Conservation (phyloP, 768 basidiomycete genomes). For the Suillus variegatus region DNA sequence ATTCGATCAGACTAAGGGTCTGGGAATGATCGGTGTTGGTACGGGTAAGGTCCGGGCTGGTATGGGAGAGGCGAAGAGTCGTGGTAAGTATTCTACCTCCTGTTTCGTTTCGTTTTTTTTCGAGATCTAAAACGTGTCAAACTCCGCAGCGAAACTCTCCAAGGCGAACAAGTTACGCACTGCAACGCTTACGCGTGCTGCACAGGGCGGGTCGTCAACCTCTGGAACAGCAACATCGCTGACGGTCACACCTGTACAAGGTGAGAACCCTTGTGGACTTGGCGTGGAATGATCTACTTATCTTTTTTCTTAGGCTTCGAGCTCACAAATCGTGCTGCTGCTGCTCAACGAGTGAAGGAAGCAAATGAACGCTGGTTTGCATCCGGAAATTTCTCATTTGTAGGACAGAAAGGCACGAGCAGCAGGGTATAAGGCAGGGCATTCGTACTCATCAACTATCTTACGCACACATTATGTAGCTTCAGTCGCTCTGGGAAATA, state of each 20-base stretch:
- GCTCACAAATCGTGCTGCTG: slow-evolving; percentile 87
- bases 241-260: slow-evolving; percentile 95
- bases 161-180: slow-evolving; percentile 92
- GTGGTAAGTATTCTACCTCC: slow-evolving; percentile 56
- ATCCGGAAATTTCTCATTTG: slow-evolving; percentile 79
- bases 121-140: slow-evolving; percentile 4
- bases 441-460: neutral
- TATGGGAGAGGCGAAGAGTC: slow-evolving; percentile 85
- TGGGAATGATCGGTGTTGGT: slow-evolving; percentile 92
- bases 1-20: slow-evolving; percentile 95
- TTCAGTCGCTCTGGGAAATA: neutral
- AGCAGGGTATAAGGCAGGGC: slow-evolving; percentile 22
- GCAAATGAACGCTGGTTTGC: slow-evolving; percentile 98
- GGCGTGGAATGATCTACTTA: slow-evolving; percentile 15
- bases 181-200: slow-evolving; percentile 77
- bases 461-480: neutral
- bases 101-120: neutral
- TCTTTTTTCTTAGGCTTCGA: slow-evolving; percentile 69
- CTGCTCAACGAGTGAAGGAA: slow-evolving; percentile 86
- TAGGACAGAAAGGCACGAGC: slow-evolving; percentile 53
- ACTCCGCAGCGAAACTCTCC: slow-evolving; percentile 81
- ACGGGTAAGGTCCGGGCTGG: slow-evolving; percentile 91
- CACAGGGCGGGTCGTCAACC: slow-evolving; percentile 49
- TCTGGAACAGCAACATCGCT: slow-evolving; percentile 91
- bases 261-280: slow-evolving; percentile 36